phyloP scores from a whole-genome alignment of 495 filamentous ascomycete species.

The Penicillium ucsense region DNA sequence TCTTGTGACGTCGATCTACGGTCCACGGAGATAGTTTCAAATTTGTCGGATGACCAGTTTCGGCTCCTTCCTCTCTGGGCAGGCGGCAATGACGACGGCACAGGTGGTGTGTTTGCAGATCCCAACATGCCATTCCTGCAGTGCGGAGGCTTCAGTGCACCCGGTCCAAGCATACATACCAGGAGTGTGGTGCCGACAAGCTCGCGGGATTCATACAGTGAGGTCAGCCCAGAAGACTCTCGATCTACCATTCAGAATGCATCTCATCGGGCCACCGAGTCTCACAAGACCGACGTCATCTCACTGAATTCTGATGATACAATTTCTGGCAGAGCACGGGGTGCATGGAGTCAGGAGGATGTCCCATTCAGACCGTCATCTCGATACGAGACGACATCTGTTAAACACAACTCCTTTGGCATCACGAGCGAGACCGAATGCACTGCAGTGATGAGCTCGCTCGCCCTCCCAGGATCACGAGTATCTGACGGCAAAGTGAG shows the following conservation, averaged over 20 bases:
- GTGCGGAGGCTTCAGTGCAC: conserved; percentile 29
- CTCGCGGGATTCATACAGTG: conserved; percentile 12
- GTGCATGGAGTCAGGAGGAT: not conserved
- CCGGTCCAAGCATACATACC: conserved; percentile 35
- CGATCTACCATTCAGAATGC: conserved; percentile 24
- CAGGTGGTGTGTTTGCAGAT: conserved; percentile 41
- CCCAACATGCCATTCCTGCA: conserved; percentile 29
- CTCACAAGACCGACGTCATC: conserved; percentile 17
- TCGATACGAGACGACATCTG: not conserved
- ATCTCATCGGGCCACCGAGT: conserved; percentile 24
- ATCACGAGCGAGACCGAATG: conserved; percentile 1
- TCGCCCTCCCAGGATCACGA: conserved; percentile 1
- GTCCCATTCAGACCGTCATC: not conserved
- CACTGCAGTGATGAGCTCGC: conserved; percentile 5
- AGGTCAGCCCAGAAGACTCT: conserved; percentile 17
- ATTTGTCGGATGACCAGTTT: conserved; percentile 39
- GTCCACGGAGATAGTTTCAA: conserved; percentile 35
- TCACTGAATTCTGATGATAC: conserved; percentile 15
- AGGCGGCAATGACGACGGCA: conserved; percentile 45
- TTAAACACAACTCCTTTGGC: not conserved
- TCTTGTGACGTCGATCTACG: conserved; percentile 5
- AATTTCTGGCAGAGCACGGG: too few species aligned
- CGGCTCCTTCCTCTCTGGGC: conserved; percentile 47
- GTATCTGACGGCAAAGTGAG: too few species aligned
- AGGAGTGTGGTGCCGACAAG: conserved; percentile 18